Percentiles rank a stretch among this genome's conserved stretches.
Evolutionary conservation across 805 yeast genomes (phyloP).

Genomic region (Pichia ethanolica): DNA sequence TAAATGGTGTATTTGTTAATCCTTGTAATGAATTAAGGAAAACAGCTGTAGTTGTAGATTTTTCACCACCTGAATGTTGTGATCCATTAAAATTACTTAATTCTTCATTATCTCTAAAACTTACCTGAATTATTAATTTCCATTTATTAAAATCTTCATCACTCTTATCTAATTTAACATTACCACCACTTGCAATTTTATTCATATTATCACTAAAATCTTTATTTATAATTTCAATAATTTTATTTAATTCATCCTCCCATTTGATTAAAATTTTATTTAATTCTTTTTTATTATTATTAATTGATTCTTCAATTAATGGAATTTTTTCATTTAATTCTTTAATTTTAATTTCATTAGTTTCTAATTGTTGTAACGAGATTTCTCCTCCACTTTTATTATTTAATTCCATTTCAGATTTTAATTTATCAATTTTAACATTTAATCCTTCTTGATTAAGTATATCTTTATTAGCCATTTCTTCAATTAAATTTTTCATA

Average conservation of each 20-base stretch:
- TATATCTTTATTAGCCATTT: slow-evolving; percentile 27
- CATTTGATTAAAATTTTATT: slow-evolving; percentile 30
- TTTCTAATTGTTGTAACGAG: slow-evolving; percentile 25
- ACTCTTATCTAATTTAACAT: slow-evolving; percentile 49
- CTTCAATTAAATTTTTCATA: slow-evolving; percentile 30
- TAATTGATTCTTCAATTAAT: slow-evolving; percentile 28
- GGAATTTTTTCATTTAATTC: slow-evolving; percentile 37
- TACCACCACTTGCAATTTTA: slow-evolving; percentile 83
- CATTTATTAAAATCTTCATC: slow-evolving; percentile 59
- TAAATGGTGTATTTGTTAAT: slow-evolving; percentile 77
- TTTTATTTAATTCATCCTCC: slow-evolving; percentile 52
- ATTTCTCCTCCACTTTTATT: slow-evolving; percentile 23
- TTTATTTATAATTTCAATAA: slow-evolving; percentile 49
- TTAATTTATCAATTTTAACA: slow-evolving; percentile 33
- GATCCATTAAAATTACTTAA: slow-evolving; percentile 70
- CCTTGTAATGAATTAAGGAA: slow-evolving; percentile 89
- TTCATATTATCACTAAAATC: slow-evolving; percentile 62
- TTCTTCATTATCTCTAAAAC: slow-evolving; percentile 74
- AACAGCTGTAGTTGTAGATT: slow-evolving; percentile 89
- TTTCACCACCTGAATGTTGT: slow-evolving; percentile 95
- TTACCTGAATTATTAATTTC: slow-evolving; percentile 77
- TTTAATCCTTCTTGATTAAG: slow-evolving; percentile 32
- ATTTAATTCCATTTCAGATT: slow-evolving; percentile 32
- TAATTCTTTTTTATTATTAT: slow-evolving; percentile 25
- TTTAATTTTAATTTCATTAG: slow-evolving; percentile 32